Percentiles rank a stretch among this genome's conserved stretches.
These are phyloP conservation scores for Trapa bicornis DNA, from an alignment of 345 rosid species.

Conservation along the genomic window DNA sequence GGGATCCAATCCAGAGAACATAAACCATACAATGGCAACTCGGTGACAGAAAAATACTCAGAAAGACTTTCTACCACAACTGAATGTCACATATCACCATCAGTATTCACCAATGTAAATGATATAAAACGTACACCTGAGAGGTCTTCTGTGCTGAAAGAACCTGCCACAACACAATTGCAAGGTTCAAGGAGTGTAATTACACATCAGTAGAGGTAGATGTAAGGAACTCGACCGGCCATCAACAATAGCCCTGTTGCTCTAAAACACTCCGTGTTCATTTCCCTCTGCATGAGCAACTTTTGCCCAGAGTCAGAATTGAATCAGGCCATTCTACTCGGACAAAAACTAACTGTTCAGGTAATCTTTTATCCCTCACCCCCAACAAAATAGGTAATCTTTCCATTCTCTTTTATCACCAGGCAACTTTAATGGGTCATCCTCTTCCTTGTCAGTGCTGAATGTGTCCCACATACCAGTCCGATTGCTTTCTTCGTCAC, in stretches of 20 bases:
- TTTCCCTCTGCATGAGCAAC: neutral
- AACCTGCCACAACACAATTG: neutral
- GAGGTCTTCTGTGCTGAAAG: no score
- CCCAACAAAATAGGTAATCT: constrained; percentile 9
- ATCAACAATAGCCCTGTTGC: constrained; percentile 17
- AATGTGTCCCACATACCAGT: constrained; percentile 24
- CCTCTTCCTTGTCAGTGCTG: constrained; percentile 36
- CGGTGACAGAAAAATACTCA: no score
- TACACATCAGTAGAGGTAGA: constrained; percentile 40
- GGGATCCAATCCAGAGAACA: no score
- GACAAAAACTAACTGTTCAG: constrained; percentile 35
- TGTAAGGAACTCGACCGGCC: constrained; percentile 25
- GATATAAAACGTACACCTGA: no score
- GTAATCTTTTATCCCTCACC: constrained; percentile 14
- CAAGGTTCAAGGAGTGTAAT: constrained; percentile 14
- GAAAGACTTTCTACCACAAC: no score
- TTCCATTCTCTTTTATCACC: constrained; percentile 1
- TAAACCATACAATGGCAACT: no score
- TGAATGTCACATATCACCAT: no score
- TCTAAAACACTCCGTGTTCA: constrained; percentile 5
- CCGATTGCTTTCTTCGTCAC: constrained; percentile 19
- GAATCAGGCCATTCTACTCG: constrained; percentile 8
- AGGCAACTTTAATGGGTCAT: constrained; percentile 23
- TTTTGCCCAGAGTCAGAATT: neutral
- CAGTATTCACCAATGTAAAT: no score